Evolutionary conservation across 495 filamentous ascomycete species (phyloP).

Genomic region (Neurospora sp.): DNA sequence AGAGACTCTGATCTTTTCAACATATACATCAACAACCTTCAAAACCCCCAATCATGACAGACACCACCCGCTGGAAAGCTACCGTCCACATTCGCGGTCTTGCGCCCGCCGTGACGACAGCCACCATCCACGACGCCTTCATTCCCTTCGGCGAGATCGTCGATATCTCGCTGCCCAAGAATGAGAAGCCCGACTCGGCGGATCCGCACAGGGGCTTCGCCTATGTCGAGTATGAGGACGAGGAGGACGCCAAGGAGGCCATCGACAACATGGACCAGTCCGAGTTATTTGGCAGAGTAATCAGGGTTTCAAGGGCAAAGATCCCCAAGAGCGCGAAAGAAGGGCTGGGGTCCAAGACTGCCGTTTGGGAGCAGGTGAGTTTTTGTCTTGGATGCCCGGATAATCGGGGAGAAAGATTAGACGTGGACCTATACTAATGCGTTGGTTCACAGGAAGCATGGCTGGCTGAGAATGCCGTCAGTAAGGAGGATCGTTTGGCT

Average conservation of each 20-base stretch:
- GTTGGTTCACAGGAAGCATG: conserved; percentile 65
- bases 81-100: conserved; percentile 90
- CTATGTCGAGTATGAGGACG: conserved; percentile 88
- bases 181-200: conserved; percentile 55
- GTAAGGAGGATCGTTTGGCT: conserved; percentile 70
- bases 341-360: conserved; percentile 85
- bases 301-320: conserved; percentile 88
- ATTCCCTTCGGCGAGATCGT: conserved; percentile 91
- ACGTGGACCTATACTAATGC: conserved; percentile 19
- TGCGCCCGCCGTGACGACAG: conserved; percentile 61
- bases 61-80: conserved; percentile 71
- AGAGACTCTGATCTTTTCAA: not conserved
- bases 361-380: conserved; percentile 93
- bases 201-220: conserved; percentile 88
- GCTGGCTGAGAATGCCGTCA: conserved; percentile 80
- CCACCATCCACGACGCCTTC: conserved; percentile 79
- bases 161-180: conserved; percentile 79
- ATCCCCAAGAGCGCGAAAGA: conserved; percentile 81
- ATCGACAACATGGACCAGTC: conserved; percentile 99
- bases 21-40: not conserved
- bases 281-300: conserved; percentile 84
- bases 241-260: conserved; percentile 81
- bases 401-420: not conserved
- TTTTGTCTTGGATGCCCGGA: conserved; percentile 2
- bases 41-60: conserved; percentile 51